Evolutionary conservation across 352 stramenopile genomes (phyloP).

Genomic region (Globisporangium alternatum): DNA sequence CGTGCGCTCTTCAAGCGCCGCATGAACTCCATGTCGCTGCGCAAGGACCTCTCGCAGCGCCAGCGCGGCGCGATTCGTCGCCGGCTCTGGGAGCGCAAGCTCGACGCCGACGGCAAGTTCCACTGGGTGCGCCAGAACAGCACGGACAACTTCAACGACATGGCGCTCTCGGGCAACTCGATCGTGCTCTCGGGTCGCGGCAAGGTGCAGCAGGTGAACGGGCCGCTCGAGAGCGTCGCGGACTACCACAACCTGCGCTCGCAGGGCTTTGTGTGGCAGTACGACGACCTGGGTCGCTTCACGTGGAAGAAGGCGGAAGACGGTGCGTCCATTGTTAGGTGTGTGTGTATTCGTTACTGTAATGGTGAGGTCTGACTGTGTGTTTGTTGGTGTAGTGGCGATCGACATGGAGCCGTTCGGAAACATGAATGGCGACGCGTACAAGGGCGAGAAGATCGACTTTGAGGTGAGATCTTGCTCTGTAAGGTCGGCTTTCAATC

Average conservation of each 20-base stretch:
- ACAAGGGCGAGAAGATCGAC: conserved; percentile 47
- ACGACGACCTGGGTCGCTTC: conserved; percentile 46
- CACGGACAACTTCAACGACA: conserved; percentile 31
- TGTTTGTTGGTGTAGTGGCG: conserved; percentile 25
- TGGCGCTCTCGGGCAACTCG: conserved; percentile 10
- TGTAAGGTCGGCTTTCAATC: too few relatives aligned
- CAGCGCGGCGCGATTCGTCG: conserved; percentile 66
- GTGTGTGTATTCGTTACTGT: background rate
- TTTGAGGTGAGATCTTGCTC: conserved; percentile 42
- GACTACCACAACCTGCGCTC: conserved; percentile 60
- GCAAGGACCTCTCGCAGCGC: conserved; percentile 62
- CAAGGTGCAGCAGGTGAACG: conserved; percentile 17
- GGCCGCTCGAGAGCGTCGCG: conserved; percentile 39
- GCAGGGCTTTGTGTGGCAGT: conserved; percentile 70
- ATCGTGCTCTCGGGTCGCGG: conserved; percentile 29
- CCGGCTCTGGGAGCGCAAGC: conserved; percentile 62
- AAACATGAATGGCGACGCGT: conserved; percentile 30
- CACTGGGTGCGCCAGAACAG: conserved; percentile 71
- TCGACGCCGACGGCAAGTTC: conserved; percentile 60
- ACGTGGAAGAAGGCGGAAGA: conserved; percentile 61
- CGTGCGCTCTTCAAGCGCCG: conserved; percentile 66
- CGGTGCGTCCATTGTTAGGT: conserved; percentile 13
- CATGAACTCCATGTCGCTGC: conserved; percentile 58
- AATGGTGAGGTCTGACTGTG: background rate
- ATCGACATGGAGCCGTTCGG: conserved; percentile 73